Percentiles rank a stretch among this genome's conserved stretches.
Conservation (phyloP, 352 stramenopile genomes). For the Globisporangium spiculum region DNA sequence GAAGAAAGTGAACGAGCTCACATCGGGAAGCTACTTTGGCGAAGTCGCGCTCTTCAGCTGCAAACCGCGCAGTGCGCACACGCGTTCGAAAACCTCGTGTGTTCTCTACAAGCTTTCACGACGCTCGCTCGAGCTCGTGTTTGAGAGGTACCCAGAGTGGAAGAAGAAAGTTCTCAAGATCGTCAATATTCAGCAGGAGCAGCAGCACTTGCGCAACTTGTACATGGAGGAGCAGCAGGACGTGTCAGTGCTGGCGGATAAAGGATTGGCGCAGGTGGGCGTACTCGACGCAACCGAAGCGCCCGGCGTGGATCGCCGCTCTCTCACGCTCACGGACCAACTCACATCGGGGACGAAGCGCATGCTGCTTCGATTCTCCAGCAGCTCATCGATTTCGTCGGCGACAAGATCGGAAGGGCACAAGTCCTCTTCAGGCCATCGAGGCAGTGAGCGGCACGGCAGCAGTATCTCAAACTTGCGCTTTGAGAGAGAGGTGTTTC, state of each 20-base stretch:
- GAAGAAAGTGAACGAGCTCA: conserved; percentile 62
- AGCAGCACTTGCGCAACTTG: conserved; percentile 39
- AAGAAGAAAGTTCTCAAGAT: conserved; percentile 58
- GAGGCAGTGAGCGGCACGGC: not conserved
- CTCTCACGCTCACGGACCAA: not conserved
- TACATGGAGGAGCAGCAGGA: conserved; percentile 65
- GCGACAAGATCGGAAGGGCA: not conserved
- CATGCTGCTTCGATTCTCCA: not conserved
- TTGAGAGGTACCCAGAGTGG: conserved; percentile 63
- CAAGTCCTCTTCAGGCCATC: not conserved
- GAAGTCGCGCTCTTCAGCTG: conserved; percentile 53
- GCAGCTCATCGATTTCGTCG: conserved; percentile 8
- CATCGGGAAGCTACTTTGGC: conserved; percentile 49
- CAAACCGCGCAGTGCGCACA: conserved; percentile 42
- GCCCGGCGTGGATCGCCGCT: not conserved
- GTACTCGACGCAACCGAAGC: conserved; percentile 12
- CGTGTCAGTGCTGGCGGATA: conserved; percentile 11
- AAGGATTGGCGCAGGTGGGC: conserved; percentile 16
- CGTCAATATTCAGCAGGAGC: conserved; percentile 47
- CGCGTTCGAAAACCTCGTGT: conserved; percentile 49
- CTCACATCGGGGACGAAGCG: not conserved
- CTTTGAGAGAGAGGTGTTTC: conserved; percentile 9
- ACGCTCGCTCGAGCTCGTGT: conserved; percentile 50
- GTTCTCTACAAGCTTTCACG: conserved; percentile 55
- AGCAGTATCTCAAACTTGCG: not conserved